Evolutionary conservation across 1,139 yeast species (phyloP).

Genomic region (Pichia kudriavzevii): DNA sequence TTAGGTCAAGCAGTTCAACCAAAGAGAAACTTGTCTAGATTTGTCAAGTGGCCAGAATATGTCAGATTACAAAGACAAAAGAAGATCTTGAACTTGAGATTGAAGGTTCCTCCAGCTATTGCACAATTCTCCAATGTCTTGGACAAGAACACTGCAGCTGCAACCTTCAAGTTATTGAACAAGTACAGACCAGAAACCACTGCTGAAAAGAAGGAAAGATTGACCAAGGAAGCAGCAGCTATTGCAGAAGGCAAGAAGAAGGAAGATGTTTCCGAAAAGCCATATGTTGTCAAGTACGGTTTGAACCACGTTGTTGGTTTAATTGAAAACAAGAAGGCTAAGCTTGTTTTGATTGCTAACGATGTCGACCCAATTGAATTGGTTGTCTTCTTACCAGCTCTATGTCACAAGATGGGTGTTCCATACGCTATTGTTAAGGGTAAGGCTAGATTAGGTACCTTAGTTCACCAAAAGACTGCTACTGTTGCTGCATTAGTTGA

Average conservation of each 20-base stretch:
- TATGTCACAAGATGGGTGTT: constrained; percentile 98
- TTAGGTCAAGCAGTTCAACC: constrained; percentile 94
- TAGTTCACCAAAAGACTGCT: constrained; percentile 94
- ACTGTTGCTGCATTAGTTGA: constrained; percentile 96
- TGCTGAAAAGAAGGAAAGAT: constrained; percentile 97
- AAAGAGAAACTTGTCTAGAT: constrained; percentile 91
- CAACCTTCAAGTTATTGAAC: constrained; percentile 92
- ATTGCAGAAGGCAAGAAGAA: constrained; percentile 95
- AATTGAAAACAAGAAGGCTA: constrained; percentile 96
- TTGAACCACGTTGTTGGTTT: constrained; percentile 96
- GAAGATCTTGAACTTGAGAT: constrained; percentile 89
- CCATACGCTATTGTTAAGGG: constrained; percentile 98
- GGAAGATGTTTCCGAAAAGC: constrained; percentile 93
- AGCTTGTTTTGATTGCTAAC: constrained; percentile 92
- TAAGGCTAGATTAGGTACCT: constrained; percentile 96
- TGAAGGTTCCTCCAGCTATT: constrained; percentile 97
- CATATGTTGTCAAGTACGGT: constrained; percentile 94
- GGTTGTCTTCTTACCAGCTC: constrained; percentile 94
- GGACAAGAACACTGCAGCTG: constrained; percentile 98
- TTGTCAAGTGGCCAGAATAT: constrained; percentile 98
- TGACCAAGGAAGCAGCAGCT: constrained; percentile 97
- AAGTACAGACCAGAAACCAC: constrained; percentile 97
- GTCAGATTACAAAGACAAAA: constrained; percentile 96
- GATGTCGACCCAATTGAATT: constrained; percentile 98
- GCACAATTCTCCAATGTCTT: constrained; percentile 92